Evolutionary conservation across 176 grass and related monocot genomes (phyloP), one percentile per base, ranked within the genome.

Genomic region (Typha latifolia): DNA sequence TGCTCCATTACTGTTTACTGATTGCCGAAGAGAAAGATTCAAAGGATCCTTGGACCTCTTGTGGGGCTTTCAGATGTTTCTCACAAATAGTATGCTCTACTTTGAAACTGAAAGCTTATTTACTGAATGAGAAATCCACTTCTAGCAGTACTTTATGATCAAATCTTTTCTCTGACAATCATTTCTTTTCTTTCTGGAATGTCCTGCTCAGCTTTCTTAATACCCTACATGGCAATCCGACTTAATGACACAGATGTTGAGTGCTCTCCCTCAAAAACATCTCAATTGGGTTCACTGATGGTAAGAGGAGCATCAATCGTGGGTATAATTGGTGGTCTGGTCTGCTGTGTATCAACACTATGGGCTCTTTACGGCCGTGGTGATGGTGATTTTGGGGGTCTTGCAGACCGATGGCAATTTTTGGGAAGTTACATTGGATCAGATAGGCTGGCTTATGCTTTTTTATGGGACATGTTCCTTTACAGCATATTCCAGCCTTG

Each of bases 171-270:
- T 49, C 52, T 71, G 7, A 78, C 49, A 21, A 7, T 47, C 14
- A 18, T 64, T 73, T 71, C 47, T 4, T 32, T 49, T 70, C 0
- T 63, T 34, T 57, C 23, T 16, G n/a, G 4, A 21, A 26, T 12
- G 31, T 14, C 53, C 48, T 10, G 20, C 16, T 43, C 24, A 96
- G 93, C 85, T 76, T 89, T 96, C 80, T 78, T 96, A 76, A 91
- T 96, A 86, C 88, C 93, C 71, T 96, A 96, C 75, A 96, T 96
- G 93, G 93, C 88, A 14, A 91, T 96, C 55, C 82, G 93, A 62
- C 85, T 96, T 21, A 91, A 86, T 1, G 69, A 80, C 18, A 20
- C 48, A 12, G 78, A 86, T 19, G 16, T 34, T 49, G 70, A 86
- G 32, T 49, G 50, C 70, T 74, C 82, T 51, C 64, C 72, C 10